phyloP scores from a whole-genome alignment of 2,329 filamentous ascomycete species.

The Aspergillus neoniger region DNA sequence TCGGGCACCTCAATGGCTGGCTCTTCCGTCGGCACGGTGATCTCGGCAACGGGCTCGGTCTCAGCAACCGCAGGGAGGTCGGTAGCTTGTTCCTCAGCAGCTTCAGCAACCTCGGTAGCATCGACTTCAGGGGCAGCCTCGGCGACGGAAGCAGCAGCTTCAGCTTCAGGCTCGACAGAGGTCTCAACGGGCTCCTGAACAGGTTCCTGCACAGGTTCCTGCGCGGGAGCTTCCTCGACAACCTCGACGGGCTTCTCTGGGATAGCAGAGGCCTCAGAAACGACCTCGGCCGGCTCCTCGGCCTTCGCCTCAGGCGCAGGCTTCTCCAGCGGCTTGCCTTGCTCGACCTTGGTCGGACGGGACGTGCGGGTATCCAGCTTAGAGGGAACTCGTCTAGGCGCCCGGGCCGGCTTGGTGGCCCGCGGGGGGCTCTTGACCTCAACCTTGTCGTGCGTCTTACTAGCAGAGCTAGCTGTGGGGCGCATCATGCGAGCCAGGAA shows the following conservation, averaged over 20 bases:
- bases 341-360: constrained; percentile 26
- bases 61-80: constrained; percentile 6
- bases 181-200: constrained; percentile 6
- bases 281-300: constrained; percentile 8
- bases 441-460: constrained; percentile 50
- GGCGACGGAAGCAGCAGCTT: background rate
- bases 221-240: background rate
- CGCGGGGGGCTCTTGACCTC: constrained; percentile 45
- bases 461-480: constrained; percentile 53
- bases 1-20: background rate
- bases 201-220: constrained; percentile 5
- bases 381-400: constrained; percentile 27
- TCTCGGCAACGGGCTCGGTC: constrained; percentile 12
- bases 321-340: background rate
- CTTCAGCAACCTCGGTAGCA: background rate
- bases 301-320: constrained; percentile 6
- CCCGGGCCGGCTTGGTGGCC: constrained; percentile 23
- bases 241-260: constrained; percentile 13
- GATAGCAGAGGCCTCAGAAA: constrained; percentile 8
- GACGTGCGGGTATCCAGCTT: constrained; percentile 26
- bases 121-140: background rate
- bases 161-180: constrained; percentile 1
- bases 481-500: constrained; percentile 56
- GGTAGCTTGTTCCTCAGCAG: constrained; percentile 5
- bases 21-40: background rate